Base-by-base conservation (phyloP, 164 flowering plant species). In the Chimonanthus salicifolius region DNA sequence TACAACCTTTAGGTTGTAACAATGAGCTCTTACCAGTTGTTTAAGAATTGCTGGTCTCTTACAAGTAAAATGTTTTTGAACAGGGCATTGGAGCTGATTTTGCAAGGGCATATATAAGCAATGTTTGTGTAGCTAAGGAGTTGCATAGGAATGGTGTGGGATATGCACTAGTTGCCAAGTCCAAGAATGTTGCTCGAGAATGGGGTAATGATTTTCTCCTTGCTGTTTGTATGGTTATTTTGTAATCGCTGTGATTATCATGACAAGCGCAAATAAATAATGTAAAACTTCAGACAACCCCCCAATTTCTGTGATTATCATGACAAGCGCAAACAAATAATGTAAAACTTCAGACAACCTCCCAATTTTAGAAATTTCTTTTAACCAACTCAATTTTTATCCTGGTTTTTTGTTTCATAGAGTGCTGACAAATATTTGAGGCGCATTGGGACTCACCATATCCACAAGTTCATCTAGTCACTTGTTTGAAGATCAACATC, bases 121-220 rank as follows among this genome's bases (percentile, higher is more conserved):
- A 92, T 84, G 97, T 94, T 45, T 91, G 97, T 82, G 95, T 94
- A 76, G 98, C 98, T 66, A 79, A 82, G 76, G 98, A 92, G 79
- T 81, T 92, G 72, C 94, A 89, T 3, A 82, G 89, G 76, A 91
- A 92, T 74, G 97, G 98, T 8, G 77, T 94, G 76, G 97, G 87
- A 62, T 86, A 85, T 80, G 87, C 82, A 63, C 82, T 94, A 54
- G 82, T 94, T 68, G 83, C 84, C 68, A 80, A 85, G 85, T 87
- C 95, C 62, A 92, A 90, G 83, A 63, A 73, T 43, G 85, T 94
- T 78, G 97, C 98, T 71, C 76, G 78, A 79, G 86, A 88, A 69
- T 94, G 98, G 98, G 98, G 97, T 94, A 86, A 81, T 18, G 67
- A 78, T 65, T 65, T 33, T 3, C 68, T 65, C 4, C 11, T 43